Percentiles rank a stretch among this genome's conserved stretches.
phyloP scores from a whole-genome alignment of 345 rosid species.

The Heritiera littoralis region DNA sequence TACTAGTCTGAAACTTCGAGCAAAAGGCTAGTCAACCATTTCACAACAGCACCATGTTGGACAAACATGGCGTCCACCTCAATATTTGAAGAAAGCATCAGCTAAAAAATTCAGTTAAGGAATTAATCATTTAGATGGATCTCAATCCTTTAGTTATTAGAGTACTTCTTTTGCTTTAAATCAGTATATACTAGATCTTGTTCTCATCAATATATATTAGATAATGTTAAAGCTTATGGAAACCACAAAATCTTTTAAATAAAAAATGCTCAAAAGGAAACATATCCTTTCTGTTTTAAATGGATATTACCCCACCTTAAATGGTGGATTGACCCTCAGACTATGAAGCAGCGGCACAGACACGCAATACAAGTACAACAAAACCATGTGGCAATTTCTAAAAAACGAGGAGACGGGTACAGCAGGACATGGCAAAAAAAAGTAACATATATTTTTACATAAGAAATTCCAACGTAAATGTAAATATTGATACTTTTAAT shows the following conservation, averaged over 20 bases:
- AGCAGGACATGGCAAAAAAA: too few relatives aligned
- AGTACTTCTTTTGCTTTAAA: slow-evolving; percentile 5
- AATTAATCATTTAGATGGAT: too few relatives aligned
- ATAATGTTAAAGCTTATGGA: not conserved
- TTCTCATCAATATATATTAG: not conserved
- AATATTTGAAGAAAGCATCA: too few relatives aligned
- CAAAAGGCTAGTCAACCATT: not conserved
- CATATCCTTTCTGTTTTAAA: not conserved
- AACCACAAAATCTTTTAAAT: not conserved
- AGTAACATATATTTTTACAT: too few relatives aligned
- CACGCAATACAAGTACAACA: too few relatives aligned
- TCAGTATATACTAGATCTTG: not conserved
- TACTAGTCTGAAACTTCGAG: not conserved
- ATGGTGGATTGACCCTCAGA: not conserved
- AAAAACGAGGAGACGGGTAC: too few relatives aligned
- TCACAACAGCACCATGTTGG: not conserved
- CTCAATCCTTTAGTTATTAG: too few relatives aligned
- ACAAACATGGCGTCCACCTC: not conserved
- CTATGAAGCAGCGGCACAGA: too few relatives aligned
- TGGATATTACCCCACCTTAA: not conserved
- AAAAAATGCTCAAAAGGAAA: slow-evolving; percentile 3
- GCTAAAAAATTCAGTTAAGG: too few relatives aligned
- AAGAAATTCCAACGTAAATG: too few relatives aligned
- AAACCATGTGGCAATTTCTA: too few relatives aligned
- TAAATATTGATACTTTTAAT: too few relatives aligned